Percentiles rank a stretch among this genome's conserved stretches.
phyloP scores from a whole-genome alignment of 176 grass and related monocot species.

The Hsuehochloa calcarea region DNA sequence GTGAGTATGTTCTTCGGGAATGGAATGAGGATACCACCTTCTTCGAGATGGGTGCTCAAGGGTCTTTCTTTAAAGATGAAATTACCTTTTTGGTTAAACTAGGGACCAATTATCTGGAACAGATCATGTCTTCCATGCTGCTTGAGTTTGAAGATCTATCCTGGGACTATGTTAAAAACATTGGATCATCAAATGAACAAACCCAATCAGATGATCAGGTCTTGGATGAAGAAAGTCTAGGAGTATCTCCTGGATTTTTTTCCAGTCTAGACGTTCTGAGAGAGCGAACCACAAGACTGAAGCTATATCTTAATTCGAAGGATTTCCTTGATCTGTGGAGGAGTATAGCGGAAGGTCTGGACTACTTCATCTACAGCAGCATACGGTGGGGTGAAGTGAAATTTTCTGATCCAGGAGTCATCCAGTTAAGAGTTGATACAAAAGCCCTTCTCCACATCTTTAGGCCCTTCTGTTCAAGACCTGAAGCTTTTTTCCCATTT shows the following conservation, averaged over 20 bases:
- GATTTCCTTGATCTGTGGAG: slow-evolving; percentile 97
- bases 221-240: slow-evolving; percentile 57
- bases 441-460: slow-evolving; percentile 66
- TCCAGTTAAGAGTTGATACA: slow-evolving; percentile 66
- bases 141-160: slow-evolving; percentile 91
- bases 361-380: slow-evolving; percentile 79
- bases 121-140: slow-evolving; percentile 72
- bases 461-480: slow-evolving; percentile 68
- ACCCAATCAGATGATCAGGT: slow-evolving; percentile 12
- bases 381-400: slow-evolving; percentile 51
- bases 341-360: slow-evolving; percentile 81
- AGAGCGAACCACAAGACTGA: slow-evolving; percentile 55
- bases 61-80: slow-evolving; percentile 74
- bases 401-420: slow-evolving; percentile 51
- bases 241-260: slow-evolving; percentile 58
- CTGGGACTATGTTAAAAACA: slow-evolving; percentile 73
- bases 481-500: slow-evolving; percentile 71
- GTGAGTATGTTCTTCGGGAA: slow-evolving; percentile 63
- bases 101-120: slow-evolving; percentile 79
- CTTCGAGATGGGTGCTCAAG: slow-evolving; percentile 55
- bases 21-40: slow-evolving; percentile 81
- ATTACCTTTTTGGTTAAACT: slow-evolving; percentile 65
- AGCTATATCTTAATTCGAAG: slow-evolving; percentile 69
- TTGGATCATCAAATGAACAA: slow-evolving; percentile 46
- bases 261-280: slow-evolving; percentile 65